Percentiles rank a stretch among this genome's conserved stretches.
Conservation (phyloP, 2,329 filamentous ascomycete species). For the Plectosphaerella sp. region DNA sequence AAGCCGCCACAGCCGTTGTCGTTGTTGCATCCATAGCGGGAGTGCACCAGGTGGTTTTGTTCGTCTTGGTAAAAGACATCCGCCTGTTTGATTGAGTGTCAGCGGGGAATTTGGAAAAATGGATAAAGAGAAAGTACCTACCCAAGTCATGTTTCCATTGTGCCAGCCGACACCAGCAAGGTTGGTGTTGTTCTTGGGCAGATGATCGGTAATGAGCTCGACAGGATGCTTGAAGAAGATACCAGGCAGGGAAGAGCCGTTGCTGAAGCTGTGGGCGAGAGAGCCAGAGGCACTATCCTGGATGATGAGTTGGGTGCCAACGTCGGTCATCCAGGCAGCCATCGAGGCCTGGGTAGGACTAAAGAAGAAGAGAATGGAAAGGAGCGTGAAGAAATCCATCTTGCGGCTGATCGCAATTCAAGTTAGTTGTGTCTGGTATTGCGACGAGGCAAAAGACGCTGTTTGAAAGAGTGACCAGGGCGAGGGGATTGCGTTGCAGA, state of each 20-base stretch:
- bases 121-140: neutral
- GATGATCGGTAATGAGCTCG: neutral
- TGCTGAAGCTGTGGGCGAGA: conserved; percentile 29
- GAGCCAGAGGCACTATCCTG: conserved; percentile 27
- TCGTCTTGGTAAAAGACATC: conserved; percentile 8
- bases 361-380: conserved; percentile 11
- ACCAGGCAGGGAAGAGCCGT: conserved; percentile 21
- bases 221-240: conserved; percentile 23
- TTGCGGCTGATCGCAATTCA: too few species aligned
- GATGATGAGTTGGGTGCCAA: conserved; percentile 27
- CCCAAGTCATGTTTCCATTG: neutral
- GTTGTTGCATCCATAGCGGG: conserved; percentile 26
- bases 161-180: conserved; percentile 1
- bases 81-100: conserved; percentile 3
- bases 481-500: too few species aligned
- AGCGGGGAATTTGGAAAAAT: neutral
- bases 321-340: conserved; percentile 28
- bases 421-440: too few species aligned
- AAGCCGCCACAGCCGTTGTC: conserved; percentile 27
- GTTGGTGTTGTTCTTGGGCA: neutral
- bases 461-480: too few species aligned
- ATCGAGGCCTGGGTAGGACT: conserved; percentile 19
- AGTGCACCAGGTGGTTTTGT: conserved; percentile 7
- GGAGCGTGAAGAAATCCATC: neutral
- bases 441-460: too few species aligned